A percentile compares a stretch with the other conserved stretches of the same genome.
Conservation (phyloP, 345 rosid species). For the Abelmoschus esculentus region DNA sequence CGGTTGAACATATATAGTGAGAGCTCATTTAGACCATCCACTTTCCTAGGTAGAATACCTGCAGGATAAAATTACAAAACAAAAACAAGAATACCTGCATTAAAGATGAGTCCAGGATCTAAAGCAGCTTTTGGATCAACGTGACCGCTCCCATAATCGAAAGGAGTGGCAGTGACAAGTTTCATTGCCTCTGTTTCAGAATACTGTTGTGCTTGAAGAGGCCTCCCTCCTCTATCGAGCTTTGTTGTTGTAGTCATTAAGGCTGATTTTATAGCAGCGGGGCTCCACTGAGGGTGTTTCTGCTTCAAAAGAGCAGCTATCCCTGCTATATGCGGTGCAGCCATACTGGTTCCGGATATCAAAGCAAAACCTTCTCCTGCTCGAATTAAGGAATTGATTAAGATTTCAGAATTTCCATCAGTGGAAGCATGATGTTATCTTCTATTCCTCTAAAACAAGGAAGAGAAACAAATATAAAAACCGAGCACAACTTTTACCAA, state of each 20-base stretch:
- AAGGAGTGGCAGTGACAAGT: slow-evolving; percentile 81
- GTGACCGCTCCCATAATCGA: slow-evolving; percentile 97
- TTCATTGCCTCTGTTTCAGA: slow-evolving; percentile 74
- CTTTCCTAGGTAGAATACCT: background rate
- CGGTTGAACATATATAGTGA: no score
- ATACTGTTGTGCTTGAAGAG: slow-evolving; percentile 86
- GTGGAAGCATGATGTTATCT: background rate
- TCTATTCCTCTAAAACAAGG: slow-evolving; percentile 1
- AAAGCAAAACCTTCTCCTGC: slow-evolving; percentile 96
- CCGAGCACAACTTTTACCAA: slow-evolving; percentile 39
- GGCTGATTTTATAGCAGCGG: slow-evolving; percentile 95
- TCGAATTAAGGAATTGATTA: slow-evolving; percentile 8
- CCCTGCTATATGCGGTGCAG: slow-evolving; percentile 98
- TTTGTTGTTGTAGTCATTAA: slow-evolving; percentile 84
- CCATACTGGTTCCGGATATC: slow-evolving; percentile 99
- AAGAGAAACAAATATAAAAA: background rate
- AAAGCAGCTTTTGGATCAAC: slow-evolving; percentile 90
- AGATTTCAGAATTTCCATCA: background rate
- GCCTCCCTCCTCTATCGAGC: slow-evolving; percentile 80
- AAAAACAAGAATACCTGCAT: slow-evolving; percentile 54
- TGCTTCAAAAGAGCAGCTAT: slow-evolving; percentile 98
- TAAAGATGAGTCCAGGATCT: slow-evolving; percentile 92
- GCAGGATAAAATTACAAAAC: background rate
- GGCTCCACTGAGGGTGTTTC: slow-evolving; percentile 94
- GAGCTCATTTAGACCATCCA: background rate